Evolutionary conservation across 2,329 filamentous ascomycete species (phyloP), one percentile per base, ranked within the genome.

Genomic region (Didymella glomerata): DNA sequence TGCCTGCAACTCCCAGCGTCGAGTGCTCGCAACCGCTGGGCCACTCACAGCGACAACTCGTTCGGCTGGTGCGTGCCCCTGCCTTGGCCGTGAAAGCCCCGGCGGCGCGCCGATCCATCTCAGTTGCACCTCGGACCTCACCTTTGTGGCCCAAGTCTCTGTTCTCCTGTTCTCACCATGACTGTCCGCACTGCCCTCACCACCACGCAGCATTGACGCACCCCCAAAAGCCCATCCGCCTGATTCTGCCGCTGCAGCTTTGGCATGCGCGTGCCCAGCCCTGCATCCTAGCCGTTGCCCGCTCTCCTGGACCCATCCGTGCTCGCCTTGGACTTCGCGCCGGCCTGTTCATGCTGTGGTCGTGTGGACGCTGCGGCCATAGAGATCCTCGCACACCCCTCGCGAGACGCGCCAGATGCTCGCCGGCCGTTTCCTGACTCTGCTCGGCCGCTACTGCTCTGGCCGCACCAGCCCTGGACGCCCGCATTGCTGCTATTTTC

Each of bases 391-490:
- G 62, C 64, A 66, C 59, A 58, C 62, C 59, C 51, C 61, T 57
- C 57, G 47, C 60, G 51, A 60, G 61, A 68, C 64, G 66, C 68
- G 66, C 65, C 72, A 68, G 71, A 74, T 74, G 72, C 71, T 61
- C 61, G 52, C 63, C 63, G 61, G 63, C 62, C 61, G 52, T 59
- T 51, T 60, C 54, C 61, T 64, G 65, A 65, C 63, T 69, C 65
- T 67, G 42, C 55, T 64, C 67, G 68, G 72, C 69, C 70, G 65
- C 67, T 68, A 59, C 50, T 46, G 58, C 63, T 57, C 62, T 61
- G 69, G 68, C 65, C 62, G 67, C 66, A 66, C 64, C 66, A 68
- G 64, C 61, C 45, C 63, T 61, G 64, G 62, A 62, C 41, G 59
- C 62, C 64, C 53, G 60, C 62, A 57, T 53, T 61, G 41, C 22